These are phyloP conservation scores for Roridomyces roridus DNA, from an alignment of 768 basidiomycete genomes.

Conservation along the genomic window DNA sequence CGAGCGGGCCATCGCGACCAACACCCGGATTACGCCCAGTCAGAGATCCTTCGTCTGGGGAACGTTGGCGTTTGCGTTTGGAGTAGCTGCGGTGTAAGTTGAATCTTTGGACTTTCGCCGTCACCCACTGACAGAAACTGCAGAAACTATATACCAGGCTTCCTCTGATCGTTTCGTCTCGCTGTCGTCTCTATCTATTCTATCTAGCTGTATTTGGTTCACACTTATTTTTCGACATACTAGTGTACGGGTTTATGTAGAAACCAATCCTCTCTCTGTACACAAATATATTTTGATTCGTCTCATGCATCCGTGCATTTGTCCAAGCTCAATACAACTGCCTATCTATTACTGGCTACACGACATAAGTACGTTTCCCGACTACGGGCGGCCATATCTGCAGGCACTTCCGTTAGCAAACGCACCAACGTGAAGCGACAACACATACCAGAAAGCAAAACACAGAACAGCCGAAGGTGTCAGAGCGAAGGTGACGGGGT, in stretches of 20 bases:
- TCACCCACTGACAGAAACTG: constrained; percentile 1
- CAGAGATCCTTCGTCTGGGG: constrained; percentile 86
- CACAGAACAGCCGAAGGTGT: no score
- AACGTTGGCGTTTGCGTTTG: constrained; percentile 81
- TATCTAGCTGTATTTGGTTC: constrained; percentile 22
- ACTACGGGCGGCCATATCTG: no score
- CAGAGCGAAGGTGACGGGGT: no score
- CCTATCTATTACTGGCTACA: no score
- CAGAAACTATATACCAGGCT: constrained; percentile 66
- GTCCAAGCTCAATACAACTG: no score
- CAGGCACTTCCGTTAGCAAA: no score
- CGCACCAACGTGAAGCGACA: no score
- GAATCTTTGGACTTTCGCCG: neutral
- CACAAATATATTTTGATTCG: constrained; percentile 18
- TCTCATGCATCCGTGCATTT: no score
- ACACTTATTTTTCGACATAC: constrained; percentile 5
- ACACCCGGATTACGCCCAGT: constrained; percentile 70
- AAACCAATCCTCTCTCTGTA: constrained; percentile 17
- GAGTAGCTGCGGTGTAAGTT: constrained; percentile 81
- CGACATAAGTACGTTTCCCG: no score
- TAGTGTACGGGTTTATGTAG: constrained; percentile 18
- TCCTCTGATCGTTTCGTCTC: constrained; percentile 49
- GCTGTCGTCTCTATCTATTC: constrained; percentile 21
- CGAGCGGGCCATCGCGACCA: constrained; percentile 59
- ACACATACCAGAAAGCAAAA: no score